phyloP scores from a whole-genome alignment of 768 basidiomycete species.

The Amyloporia xantha region DNA sequence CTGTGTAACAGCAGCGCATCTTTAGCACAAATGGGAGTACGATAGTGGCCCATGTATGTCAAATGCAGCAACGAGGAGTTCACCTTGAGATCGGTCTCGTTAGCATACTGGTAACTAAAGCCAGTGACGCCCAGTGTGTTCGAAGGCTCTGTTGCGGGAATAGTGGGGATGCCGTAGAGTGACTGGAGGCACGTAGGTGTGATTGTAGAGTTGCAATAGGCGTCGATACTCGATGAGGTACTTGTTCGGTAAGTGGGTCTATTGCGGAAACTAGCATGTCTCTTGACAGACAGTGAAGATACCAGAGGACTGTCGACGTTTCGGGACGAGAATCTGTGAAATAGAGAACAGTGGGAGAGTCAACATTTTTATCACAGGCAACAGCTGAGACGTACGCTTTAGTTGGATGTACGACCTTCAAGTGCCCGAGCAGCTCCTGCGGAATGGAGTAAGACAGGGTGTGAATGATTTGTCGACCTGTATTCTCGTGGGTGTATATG shows the following conservation, averaged over 20 bases:
- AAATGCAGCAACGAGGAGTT: slow-evolving; percentile 34
- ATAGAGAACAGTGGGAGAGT: slow-evolving; percentile 17
- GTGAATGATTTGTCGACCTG: slow-evolving; percentile 18
- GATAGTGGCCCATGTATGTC: slow-evolving; percentile 37
- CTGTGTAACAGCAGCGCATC: slow-evolving; percentile 25
- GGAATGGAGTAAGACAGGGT: slow-evolving; percentile 27
- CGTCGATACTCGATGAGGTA: slow-evolving; percentile 14
- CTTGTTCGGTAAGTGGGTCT: slow-evolving; percentile 1
- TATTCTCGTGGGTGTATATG: slow-evolving; percentile 19
- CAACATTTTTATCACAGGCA: background rate
- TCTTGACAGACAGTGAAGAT: no score
- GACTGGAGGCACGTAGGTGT: slow-evolving; percentile 26
- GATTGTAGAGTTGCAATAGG: slow-evolving; percentile 9
- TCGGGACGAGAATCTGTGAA: no score
- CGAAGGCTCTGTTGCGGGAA: slow-evolving; percentile 13
- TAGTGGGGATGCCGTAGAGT: slow-evolving; percentile 23
- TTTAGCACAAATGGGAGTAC: slow-evolving; percentile 13
- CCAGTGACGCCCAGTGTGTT: slow-evolving; percentile 28
- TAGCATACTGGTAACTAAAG: slow-evolving; percentile 27
- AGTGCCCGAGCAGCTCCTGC: slow-evolving; percentile 16
- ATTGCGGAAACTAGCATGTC: slow-evolving; percentile 20
- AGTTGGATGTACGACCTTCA: slow-evolving; percentile 27
- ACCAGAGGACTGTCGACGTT: no score
- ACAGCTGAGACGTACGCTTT: background rate
- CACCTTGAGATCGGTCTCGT: slow-evolving; percentile 22